Conservation (phyloP, 495 filamentous ascomycete species). For the Cercophora newfieldiana region DNA sequence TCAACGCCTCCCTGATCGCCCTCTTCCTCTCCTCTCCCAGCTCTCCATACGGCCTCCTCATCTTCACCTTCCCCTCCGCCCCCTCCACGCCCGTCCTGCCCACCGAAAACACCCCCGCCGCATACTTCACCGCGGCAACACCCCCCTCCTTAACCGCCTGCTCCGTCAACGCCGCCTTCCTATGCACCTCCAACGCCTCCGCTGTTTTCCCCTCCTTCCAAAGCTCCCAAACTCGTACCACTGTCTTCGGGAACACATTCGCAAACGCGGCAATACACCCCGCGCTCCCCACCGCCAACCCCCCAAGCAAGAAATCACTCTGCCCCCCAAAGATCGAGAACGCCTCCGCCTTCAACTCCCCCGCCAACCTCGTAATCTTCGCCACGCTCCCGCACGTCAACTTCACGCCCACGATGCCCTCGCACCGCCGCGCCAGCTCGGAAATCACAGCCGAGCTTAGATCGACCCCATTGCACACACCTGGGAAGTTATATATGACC, state of each 20-base stretch:
- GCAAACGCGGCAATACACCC: conserved; percentile 69
- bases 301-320: conserved; percentile 68
- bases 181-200: conserved; percentile 59
- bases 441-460: conserved; percentile 60
- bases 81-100: conserved; percentile 57
- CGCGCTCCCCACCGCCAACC: conserved; percentile 57
- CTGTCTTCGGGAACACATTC: conserved; percentile 62
- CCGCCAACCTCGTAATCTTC: conserved; percentile 55
- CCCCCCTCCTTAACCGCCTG: conserved; percentile 56
- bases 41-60: conserved; percentile 59
- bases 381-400: conserved; percentile 69
- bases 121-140: conserved; percentile 67
- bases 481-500: conserved; percentile 72
- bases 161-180: conserved; percentile 51
- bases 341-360: conserved; percentile 51
- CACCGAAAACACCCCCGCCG: conserved; percentile 56
- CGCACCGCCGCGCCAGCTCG: conserved; percentile 46
- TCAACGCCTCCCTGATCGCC: conserved; percentile 51
- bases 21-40: conserved; percentile 50
- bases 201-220: conserved; percentile 44
- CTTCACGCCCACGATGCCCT: conserved; percentile 60
- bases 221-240: conserved; percentile 52
- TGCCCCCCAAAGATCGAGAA: conserved; percentile 71
- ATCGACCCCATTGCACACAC: conserved; percentile 70
- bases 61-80: conserved; percentile 55